Evolutionary conservation across 2,329 filamentous ascomycete species (phyloP).

Genomic region (Rutstroemia sp.): DNA sequence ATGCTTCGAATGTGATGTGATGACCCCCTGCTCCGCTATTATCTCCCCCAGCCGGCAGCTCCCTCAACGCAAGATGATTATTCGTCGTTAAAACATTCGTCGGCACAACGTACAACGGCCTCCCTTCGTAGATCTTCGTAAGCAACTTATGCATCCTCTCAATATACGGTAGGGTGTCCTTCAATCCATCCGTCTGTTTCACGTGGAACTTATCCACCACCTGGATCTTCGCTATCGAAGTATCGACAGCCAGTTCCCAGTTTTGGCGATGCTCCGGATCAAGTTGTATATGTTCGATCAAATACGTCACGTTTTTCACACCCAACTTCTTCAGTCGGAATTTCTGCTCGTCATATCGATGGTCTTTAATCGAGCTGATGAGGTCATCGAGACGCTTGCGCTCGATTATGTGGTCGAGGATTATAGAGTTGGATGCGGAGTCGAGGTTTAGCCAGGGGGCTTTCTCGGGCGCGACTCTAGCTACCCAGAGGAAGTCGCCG

Average conservation of each 20-base stretch:
- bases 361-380: slow-evolving; percentile 73
- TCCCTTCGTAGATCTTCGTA: slow-evolving; percentile 54
- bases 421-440: slow-evolving; percentile 59
- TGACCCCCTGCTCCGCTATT: slow-evolving; percentile 32
- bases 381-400: slow-evolving; percentile 75
- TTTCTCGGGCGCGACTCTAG: slow-evolving; percentile 51
- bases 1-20: slow-evolving; percentile 63
- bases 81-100: slow-evolving; percentile 52
- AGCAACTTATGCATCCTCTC: slow-evolving; percentile 64
- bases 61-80: slow-evolving; percentile 44
- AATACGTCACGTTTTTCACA: slow-evolving; percentile 68
- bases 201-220: slow-evolving; percentile 74
- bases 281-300: slow-evolving; percentile 67
- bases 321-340: slow-evolving; percentile 68
- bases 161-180: slow-evolving; percentile 72
- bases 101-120: slow-evolving; percentile 55
- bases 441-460: slow-evolving; percentile 43
- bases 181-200: slow-evolving; percentile 66
- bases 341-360: slow-evolving; percentile 78
- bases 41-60: neutral
- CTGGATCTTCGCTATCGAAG: slow-evolving; percentile 69
- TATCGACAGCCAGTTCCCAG: slow-evolving; percentile 64
- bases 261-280: slow-evolving; percentile 46
- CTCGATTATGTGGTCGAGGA: slow-evolving; percentile 75
- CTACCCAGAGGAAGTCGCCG: slow-evolving; percentile 74